Base-by-base conservation (phyloP, 352 stramenopile species). In the Globisporangium nagaii region DNA sequence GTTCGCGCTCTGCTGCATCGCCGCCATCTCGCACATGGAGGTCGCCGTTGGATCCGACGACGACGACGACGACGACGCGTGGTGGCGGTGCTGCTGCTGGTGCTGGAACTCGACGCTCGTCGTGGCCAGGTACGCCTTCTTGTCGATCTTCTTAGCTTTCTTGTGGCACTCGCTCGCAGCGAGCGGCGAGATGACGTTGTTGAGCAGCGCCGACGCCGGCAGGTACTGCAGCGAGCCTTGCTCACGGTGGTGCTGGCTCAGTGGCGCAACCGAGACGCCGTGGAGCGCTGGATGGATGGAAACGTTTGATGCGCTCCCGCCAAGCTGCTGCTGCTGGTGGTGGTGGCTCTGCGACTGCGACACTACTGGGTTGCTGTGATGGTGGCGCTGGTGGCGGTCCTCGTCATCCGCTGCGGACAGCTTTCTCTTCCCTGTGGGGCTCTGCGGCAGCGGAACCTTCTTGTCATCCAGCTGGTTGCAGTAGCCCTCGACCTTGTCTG, bases 151-250 rank as follows among this genome's bases (percentile, higher is more conserved):
- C 62, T 86, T 89, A 34, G 71, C 76, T 55, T 86, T 88, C 66
- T 88, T 89, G 54, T 83, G 84, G 49, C 71, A 70, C 34, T 79
- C 78, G 15, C 67, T 79, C 6, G 78, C 75, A 1, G 75, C 78
- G 39, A 84, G 58, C n/a, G 78, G 78, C 15, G 78, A 89, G 45
- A 89, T 89, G 30, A 83, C 78, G 22, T 84, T 89, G 48, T 82
- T 86, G 51, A 86, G 56, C 17, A 71, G 46, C n/a, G 59, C 43
- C 13, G 59, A 59, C 2, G 72, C 70, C 7, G 60, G 67, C 10
- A 83, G 45, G 62, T 73, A 79, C 30, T 79, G 66, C n/a, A 56
- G 19, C 7, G 25, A 25, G 19, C 11, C 27, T 9, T 49, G 42
- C 15, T 48, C 42, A 24, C 42, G 43, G 10, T 48, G 45, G n/a